Base-by-base conservation (phyloP, 2,329 filamentous ascomycete genomes). In the Emergomyces orientalis region DNA sequence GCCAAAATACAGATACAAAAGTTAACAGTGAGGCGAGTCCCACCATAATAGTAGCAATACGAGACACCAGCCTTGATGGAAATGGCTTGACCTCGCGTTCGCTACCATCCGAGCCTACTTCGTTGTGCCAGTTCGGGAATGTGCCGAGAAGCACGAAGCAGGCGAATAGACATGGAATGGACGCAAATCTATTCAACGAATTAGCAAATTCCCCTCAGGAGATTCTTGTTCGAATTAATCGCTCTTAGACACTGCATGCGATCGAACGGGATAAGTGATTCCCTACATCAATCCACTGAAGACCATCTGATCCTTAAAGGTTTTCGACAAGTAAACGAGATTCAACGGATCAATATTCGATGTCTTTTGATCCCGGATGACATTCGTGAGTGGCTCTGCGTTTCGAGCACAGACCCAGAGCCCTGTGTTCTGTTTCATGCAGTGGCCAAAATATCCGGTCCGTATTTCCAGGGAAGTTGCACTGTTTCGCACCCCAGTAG, bases 391-490 rank as follows among this genome's bases (percentile, higher is more conserved):
- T 2, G 91, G 87, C 2, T 93, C 97, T 25, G 94, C 94, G 76
- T 99, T 99, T 81, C 96, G 95, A 75, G 90, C 94, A 84, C 94
- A 99, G 64, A 97, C 84, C 84, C 91, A 99, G 25, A 88, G 86
- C 67, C 93, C 93, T 64, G 89, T 89, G 73, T 96, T 91, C 1
- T 90, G 87, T 77, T 91, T 94, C 75, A 97, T 86, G 78, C 94
- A 99, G 75, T 99, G 96, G 69, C 94, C 94, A 71, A 99, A 97
- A 80, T 96, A 99, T 68, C 94, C 94, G 37, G 99, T 94, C 63
- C 94, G 88, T 32, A 94, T 91, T 75, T 96, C 91, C 58, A 99
- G 81, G 63, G 86, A 84, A 17, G 94, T 91, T 69, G 84, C 81
- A 62, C 91, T 90, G 63, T 95, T 93, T 65, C 97, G 95, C 77